These are phyloP conservation scores for Globisporangium middletonii DNA, from an alignment of 352 stramenopile genomes.

Conservation along the genomic window DNA sequence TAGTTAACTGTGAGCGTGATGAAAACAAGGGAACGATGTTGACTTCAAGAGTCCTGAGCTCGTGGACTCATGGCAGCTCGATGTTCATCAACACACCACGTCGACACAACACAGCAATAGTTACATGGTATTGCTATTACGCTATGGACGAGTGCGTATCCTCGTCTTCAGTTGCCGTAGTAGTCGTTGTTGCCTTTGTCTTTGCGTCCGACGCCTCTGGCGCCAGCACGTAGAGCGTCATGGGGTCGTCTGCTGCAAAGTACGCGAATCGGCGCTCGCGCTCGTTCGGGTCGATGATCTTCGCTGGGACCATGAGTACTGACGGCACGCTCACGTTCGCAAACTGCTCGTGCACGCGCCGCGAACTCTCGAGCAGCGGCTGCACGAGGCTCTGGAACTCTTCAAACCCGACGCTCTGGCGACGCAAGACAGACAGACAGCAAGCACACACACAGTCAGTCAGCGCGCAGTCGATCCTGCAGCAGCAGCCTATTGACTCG, in stretches of 20 bases:
- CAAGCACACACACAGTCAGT: background rate
- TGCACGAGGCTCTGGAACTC: slow-evolving; percentile 66
- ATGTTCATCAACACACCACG: too few species aligned
- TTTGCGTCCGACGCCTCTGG: background rate
- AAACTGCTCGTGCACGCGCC: slow-evolving; percentile 48
- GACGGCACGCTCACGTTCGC: slow-evolving; percentile 41
- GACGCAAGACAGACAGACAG: background rate
- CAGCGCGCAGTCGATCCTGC: too few species aligned
- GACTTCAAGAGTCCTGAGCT: too few species aligned
- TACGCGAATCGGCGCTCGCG: slow-evolving; percentile 36
- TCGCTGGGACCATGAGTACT: slow-evolving; percentile 65
- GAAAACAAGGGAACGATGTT: too few species aligned
- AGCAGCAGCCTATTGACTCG: background rate
- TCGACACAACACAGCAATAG: too few species aligned
- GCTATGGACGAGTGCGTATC: background rate
- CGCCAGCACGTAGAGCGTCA: slow-evolving; percentile 59
- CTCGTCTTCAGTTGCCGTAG: background rate
- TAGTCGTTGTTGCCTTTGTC: background rate
- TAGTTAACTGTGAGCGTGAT: background rate
- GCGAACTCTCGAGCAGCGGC: slow-evolving; percentile 54
- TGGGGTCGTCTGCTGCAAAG: slow-evolving; percentile 48
- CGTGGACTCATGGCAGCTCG: too few species aligned
- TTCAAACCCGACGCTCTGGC: slow-evolving; percentile 64
- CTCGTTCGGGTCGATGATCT: slow-evolving; percentile 28
- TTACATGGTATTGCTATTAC: background rate